Evolutionary conservation across 495 filamentous ascomycete genomes (phyloP), one percentile per base, ranked within the genome.

Genomic region (Penicillium manginii): DNA sequence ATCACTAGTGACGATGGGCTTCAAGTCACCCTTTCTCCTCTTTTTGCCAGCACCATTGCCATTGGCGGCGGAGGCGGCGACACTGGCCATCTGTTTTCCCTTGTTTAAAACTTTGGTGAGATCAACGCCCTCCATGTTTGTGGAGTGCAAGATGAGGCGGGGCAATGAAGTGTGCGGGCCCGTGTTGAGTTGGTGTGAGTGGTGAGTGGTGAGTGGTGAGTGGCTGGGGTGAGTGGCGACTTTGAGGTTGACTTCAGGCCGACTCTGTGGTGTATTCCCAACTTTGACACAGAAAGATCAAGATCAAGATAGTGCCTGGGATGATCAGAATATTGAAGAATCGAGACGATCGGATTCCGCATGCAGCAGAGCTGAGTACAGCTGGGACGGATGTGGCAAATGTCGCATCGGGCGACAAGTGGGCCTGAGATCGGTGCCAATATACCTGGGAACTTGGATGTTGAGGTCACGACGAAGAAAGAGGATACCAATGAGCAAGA

Each of bases 1-100:
- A 61, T 96, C 91, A 47, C 85, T 92, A 19, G 91, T 96, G 76
- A 93, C 90, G 78, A 96, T 96, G 61, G 91, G 91, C 77, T 93
- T 96, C 66, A 93, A 71, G 55, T 91, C 90, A 50, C 84, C 89
- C 79, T 92, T 92, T 83, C 89, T 91, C 79, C 90, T 86, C 81
- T 92, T 93, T 82, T 93, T 93, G 6, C 40, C 40, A 58, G 75
- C 75, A 55, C 73, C 78, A 66, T 86, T 90, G 74, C 83, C 84
- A 78, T 87, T 87, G 66, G 84, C 80, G 70, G 81, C 76, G 60
- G 83, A 78, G 55, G 84, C 76, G 61, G 83, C 77, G 55, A 82
- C 81, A 66, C 66, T 79, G 40, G 86, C 85, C 71, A 88, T 88
- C 74, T 90, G 85, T 76, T 91, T 91, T 54, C 86, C 89, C 75